Conservation (phyloP, 163 green algal genomes). For the Botryococcus braunii region DNA sequence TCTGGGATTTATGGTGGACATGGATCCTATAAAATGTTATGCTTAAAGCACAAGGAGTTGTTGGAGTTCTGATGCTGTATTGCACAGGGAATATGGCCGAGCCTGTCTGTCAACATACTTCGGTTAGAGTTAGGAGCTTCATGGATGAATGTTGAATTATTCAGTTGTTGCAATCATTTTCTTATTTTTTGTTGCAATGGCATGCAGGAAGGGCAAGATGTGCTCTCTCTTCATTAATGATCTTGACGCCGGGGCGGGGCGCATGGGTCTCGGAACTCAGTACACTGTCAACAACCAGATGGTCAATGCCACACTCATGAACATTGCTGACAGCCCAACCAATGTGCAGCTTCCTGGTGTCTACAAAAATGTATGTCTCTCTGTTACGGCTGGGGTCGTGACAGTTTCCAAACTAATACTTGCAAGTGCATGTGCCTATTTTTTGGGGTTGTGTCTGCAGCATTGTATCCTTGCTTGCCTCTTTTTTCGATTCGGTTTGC, state of each 20-base stretch:
- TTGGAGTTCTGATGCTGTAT: too few relatives aligned
- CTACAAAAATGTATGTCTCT: conserved; percentile 47
- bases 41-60: too few relatives aligned
- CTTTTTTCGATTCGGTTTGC: too few relatives aligned
- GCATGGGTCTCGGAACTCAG: conserved; percentile 93
- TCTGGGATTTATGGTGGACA: not conserved
- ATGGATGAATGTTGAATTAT: too few relatives aligned
- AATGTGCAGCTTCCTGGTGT: conserved; percentile 97
- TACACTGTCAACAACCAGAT: conserved; percentile 99
- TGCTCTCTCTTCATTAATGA: conserved; percentile 99
- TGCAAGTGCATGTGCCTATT: too few relatives aligned
- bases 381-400: not conserved
- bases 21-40: too few relatives aligned
- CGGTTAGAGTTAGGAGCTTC: too few relatives aligned
- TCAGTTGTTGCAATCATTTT: too few relatives aligned
- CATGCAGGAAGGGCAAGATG: conserved; percentile 99
- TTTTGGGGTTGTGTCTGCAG: too few relatives aligned
- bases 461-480: not conserved
- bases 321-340: conserved; percentile 98
- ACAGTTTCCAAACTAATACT: not conserved
- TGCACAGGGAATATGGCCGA: too few relatives aligned
- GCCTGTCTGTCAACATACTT: too few relatives aligned
- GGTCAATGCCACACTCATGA: conserved; percentile 99
- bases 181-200: too few relatives aligned
- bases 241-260: conserved; percentile 88